These are phyloP conservation scores for Fusarium palustre DNA, from an alignment of 2,329 filamentous ascomycete genomes.

Conservation along the genomic window DNA sequence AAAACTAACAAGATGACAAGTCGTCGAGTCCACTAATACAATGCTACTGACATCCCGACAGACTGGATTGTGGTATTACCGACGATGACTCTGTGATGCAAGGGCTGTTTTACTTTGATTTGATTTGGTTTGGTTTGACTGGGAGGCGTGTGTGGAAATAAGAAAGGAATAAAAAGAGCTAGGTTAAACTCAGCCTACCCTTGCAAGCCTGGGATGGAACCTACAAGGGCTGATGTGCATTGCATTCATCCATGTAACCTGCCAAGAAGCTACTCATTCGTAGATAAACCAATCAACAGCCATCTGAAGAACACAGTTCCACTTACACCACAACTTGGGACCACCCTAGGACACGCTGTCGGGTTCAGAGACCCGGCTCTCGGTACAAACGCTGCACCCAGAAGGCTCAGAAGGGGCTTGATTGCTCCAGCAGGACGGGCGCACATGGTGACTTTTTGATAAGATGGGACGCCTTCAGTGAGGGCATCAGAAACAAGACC, in stretches of 20 bases:
- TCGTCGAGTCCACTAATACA: not conserved
- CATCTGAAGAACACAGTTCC: slow-evolving; percentile 24
- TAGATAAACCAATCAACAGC: slow-evolving; percentile 13
- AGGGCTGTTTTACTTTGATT: slow-evolving; percentile 16
- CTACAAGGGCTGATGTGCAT: slow-evolving; percentile 33
- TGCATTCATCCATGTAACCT: slow-evolving; percentile 16
- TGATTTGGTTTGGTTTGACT: not conserved
- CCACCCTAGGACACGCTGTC: slow-evolving; percentile 40
- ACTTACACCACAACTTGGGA: slow-evolving; percentile 35
- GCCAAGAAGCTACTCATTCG: not conserved
- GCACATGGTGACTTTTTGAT: slow-evolving; percentile 7
- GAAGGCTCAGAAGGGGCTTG: slow-evolving; percentile 20
- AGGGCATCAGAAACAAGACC: not conserved
- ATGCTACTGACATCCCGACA: slow-evolving; percentile 17
- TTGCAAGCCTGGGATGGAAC: slow-evolving; percentile 1
- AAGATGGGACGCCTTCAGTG: slow-evolving; percentile 3
- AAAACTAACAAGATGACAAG: slow-evolving; percentile 6
- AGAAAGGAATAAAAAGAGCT: slow-evolving; percentile 9
- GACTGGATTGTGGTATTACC: slow-evolving; percentile 27
- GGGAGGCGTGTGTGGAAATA: slow-evolving; percentile 25
- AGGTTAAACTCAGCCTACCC: slow-evolving; percentile 11
- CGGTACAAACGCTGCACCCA: slow-evolving; percentile 29
- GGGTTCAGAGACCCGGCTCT: slow-evolving; percentile 44
- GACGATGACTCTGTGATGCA: slow-evolving; percentile 17
- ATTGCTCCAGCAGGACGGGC: slow-evolving; percentile 35